Evolutionary conservation across 2,329 filamentous ascomycete species (phyloP).

Genomic region (Dendryphion nanum): DNA sequence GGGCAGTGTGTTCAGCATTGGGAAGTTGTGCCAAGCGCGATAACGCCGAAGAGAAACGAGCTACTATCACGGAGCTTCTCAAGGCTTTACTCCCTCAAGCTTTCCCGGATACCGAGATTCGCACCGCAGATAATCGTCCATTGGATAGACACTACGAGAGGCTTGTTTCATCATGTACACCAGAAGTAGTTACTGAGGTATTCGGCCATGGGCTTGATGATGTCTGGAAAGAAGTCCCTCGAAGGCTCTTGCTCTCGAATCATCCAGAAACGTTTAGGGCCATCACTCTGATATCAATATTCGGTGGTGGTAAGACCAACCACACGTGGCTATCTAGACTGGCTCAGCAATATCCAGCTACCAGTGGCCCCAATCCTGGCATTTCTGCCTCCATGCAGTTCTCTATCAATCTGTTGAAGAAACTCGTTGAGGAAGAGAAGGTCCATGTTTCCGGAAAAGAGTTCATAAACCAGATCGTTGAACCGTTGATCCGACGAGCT

Average conservation of each 20-base stretch:
- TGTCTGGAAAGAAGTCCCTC: conserved; percentile 6
- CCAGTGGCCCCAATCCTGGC: conserved; percentile 2
- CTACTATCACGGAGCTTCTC: conserved; percentile 18
- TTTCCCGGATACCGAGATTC: conserved; percentile 11
- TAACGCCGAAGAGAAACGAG: conserved; percentile 16
- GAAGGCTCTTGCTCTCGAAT: conserved; percentile 10
- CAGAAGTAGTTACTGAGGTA: conserved; percentile 12
- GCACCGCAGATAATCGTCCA: conserved; percentile 17
- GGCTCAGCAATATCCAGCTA: conserved; percentile 11
- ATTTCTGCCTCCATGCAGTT: conserved; percentile 30
- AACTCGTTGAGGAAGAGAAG: conserved; percentile 5
- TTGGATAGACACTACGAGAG: conserved; percentile 16
- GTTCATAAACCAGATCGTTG: conserved; percentile 15
- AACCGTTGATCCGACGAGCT: conserved; percentile 21
- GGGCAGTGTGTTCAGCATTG: conserved; percentile 16
- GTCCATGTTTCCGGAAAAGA: conserved; percentile 5
- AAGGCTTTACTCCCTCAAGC: conserved; percentile 17
- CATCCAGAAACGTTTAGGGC: conserved; percentile 16
- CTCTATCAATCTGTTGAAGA: conserved; percentile 16
- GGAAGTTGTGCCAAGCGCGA: conserved; percentile 10
- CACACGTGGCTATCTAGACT: conserved; percentile 7
- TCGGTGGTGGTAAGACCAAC: not conserved
- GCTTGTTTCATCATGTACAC: conserved; percentile 22
- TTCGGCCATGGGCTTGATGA: conserved; percentile 5
- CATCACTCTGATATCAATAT: conserved; percentile 10